Conservation (phyloP, 495 filamentous ascomycete species). For the Penicillium steckii region DNA sequence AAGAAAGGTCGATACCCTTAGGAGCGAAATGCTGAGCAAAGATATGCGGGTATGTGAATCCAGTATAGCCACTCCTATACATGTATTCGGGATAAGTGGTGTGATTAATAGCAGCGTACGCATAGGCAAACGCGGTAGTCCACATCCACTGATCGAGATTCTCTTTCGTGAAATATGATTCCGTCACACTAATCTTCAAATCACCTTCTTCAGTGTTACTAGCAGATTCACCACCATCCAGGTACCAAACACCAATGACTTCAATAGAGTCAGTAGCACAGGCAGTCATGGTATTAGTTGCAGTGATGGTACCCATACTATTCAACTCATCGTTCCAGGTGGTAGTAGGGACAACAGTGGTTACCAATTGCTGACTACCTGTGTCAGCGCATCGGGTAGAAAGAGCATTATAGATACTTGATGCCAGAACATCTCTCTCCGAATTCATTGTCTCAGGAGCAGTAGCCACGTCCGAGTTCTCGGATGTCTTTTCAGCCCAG, state of each 20-base stretch:
- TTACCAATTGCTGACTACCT: background rate
- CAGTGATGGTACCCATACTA: background rate
- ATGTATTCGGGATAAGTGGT: no score
- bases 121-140: background rate
- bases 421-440: background rate
- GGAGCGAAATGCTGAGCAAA: background rate
- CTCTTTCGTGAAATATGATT: background rate
- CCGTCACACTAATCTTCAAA: background rate
- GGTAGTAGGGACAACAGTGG: background rate
- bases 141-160: background rate
- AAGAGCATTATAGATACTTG: background rate
- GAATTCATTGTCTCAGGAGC: background rate
- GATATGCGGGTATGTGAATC: no score
- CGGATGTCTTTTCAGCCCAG: background rate
- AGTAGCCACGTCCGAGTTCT: background rate
- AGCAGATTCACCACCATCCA: no score
- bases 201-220: background rate
- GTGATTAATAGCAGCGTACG: background rate
- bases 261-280: background rate
- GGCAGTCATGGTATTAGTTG: background rate
- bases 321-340: background rate
- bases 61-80: background rate
- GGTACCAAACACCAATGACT: background rate
- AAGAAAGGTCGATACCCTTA: background rate
- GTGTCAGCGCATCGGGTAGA: background rate